These are phyloP conservation scores for Colletotrichum camelliae DNA, from an alignment of 2,329 filamentous ascomycete genomes.

Conservation along the genomic window DNA sequence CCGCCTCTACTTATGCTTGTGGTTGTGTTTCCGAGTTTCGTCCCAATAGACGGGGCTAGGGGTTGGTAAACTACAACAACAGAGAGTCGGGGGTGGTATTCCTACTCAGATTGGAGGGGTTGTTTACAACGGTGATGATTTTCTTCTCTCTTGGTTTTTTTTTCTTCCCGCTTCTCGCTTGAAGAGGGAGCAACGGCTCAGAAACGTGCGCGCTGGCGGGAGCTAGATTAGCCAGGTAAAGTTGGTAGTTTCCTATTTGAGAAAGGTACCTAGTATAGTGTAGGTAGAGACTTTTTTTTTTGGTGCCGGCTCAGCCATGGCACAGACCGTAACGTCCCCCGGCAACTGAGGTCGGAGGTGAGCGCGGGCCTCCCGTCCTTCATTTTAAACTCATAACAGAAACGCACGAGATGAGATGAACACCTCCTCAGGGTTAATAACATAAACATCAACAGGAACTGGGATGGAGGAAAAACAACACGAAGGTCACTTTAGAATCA, in stretches of 20 bases:
- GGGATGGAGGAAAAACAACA: neutral
- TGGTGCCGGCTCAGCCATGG: neutral
- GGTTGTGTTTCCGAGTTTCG: neutral
- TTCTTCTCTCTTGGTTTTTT: neutral
- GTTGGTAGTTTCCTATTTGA: neutral
- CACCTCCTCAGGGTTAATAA: neutral
- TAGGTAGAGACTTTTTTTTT: neutral
- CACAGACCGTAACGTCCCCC: neutral
- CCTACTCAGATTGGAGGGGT: neutral
- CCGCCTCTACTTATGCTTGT: neutral
- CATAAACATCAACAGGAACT: neutral
- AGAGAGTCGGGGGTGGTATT: neutral
- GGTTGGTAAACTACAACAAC: neutral
- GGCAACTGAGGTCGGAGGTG: neutral
- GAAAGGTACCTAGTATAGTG: neutral
- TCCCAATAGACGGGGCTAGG: neutral
- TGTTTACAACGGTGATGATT: neutral
- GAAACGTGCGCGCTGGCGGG: neutral
- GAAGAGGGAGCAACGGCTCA: neutral
- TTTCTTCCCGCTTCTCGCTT: neutral
- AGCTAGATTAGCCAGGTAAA: neutral
- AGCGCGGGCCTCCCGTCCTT: neutral
- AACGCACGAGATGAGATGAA: neutral
- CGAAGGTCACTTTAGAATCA: neutral
- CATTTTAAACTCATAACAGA: slow-evolving; percentile 1